These are phyloP conservation scores for Pseudoscleropodium purum DNA, from an alignment of 225 moss, liverwort and hornwort genomes.

Conservation along the genomic window DNA sequence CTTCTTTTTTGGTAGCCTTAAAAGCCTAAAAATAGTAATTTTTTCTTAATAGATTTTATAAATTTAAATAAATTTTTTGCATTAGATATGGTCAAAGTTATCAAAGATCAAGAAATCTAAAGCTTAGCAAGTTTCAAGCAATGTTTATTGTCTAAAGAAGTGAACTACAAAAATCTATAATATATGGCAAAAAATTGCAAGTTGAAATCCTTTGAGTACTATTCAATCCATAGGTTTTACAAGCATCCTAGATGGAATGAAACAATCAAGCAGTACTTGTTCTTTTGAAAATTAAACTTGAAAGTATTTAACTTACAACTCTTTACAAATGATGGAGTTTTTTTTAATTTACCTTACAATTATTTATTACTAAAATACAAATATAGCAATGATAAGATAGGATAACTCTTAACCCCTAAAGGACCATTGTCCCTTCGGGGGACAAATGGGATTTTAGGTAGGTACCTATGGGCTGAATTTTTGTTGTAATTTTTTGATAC, in stretches of 20 bases:
- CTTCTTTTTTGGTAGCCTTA: background rate
- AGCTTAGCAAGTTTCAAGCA: background rate
- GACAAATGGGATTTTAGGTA: no score
- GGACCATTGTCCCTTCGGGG: no score
- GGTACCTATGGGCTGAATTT: no score
- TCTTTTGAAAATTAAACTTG: background rate
- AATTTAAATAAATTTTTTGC: background rate
- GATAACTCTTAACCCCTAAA: no score
- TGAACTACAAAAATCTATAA: no score
- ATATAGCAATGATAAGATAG: background rate
- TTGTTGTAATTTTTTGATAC: no score
- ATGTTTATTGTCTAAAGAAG: background rate
- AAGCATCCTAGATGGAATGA: background rate
- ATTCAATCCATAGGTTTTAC: background rate
- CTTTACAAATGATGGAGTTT: background rate
- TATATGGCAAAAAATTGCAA: background rate
- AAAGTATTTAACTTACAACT: background rate
- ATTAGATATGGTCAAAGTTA: background rate
- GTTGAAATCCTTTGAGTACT: background rate
- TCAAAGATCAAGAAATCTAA: background rate
- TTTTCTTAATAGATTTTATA: background rate
- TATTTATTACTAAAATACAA: background rate
- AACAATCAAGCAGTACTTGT: accelerated
- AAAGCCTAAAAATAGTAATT: background rate
- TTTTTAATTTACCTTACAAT: background rate